Conservation (phyloP, 352 stramenopile genomes). For the Globisporangium echinulatum region DNA sequence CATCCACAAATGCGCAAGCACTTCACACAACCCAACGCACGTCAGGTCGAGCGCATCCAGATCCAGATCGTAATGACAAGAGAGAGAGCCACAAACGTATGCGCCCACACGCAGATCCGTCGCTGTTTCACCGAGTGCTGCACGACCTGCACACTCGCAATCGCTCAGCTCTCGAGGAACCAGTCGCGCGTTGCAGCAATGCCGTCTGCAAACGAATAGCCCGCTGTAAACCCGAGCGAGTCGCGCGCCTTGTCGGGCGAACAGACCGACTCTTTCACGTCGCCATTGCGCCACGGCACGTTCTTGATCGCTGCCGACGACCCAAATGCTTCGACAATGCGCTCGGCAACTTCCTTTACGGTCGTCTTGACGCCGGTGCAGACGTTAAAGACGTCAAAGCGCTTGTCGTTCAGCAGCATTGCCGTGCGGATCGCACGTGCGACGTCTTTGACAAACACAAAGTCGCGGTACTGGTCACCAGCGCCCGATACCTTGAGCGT, state of each 20-base stretch:
- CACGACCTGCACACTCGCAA: background rate
- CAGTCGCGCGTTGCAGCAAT: slow-evolving; percentile 75
- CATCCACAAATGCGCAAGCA: no score
- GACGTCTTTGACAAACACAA: slow-evolving; percentile 84
- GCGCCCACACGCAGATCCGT: no score
- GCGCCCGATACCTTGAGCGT: slow-evolving; percentile 74
- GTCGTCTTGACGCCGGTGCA: slow-evolving; percentile 74
- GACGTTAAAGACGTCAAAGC: slow-evolving; percentile 84
- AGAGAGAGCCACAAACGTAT: no score
- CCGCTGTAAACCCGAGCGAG: slow-evolving; percentile 70
- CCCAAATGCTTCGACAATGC: slow-evolving; percentile 62
- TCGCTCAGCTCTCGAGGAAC: slow-evolving; percentile 38
- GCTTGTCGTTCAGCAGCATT: slow-evolving; percentile 56
- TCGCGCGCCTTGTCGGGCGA: slow-evolving; percentile 50
- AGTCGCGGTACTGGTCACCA: slow-evolving; percentile 78
- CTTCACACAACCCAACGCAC: no score
- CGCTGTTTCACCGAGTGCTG: no score
- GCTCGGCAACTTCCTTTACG: slow-evolving; percentile 53
- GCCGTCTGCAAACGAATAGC: slow-evolving; percentile 56
- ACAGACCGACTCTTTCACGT: slow-evolving; percentile 81
- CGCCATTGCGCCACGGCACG: slow-evolving; percentile 59
- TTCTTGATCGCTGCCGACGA: slow-evolving; percentile 64
- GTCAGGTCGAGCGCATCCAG: no score
- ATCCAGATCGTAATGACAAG: no score
- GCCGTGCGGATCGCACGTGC: slow-evolving; percentile 72